Evolutionary conservation across 495 filamentous ascomycete species (phyloP).

Genomic region (Penicillium waksmanii): DNA sequence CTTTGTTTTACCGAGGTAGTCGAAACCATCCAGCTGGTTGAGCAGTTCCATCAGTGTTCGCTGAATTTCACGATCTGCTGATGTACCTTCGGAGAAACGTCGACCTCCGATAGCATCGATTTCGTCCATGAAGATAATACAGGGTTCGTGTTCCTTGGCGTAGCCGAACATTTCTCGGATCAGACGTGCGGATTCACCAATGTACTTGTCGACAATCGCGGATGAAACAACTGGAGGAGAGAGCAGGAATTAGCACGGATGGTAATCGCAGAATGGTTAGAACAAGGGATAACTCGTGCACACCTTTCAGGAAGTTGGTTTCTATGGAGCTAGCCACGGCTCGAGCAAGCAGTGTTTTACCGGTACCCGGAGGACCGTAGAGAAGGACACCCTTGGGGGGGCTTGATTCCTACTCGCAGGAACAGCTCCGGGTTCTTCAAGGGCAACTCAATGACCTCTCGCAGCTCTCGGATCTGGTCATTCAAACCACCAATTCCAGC

Average conservation of each 20-base stretch:
- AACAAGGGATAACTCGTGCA: slow-evolving; percentile 11
- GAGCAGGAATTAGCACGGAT: slow-evolving; percentile 20
- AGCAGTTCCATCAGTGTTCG: slow-evolving; percentile 98
- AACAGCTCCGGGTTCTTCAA: slow-evolving; percentile 99
- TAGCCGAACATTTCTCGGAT: slow-evolving; percentile 99
- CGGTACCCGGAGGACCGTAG: slow-evolving; percentile 97
- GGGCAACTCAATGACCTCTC: slow-evolving; percentile 97
- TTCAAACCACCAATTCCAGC: slow-evolving; percentile 99
- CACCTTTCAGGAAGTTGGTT: slow-evolving; percentile 98
- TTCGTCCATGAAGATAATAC: slow-evolving; percentile 99
- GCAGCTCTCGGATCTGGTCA: slow-evolving; percentile 96
- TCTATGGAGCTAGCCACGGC: slow-evolving; percentile 97
- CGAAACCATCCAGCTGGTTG: slow-evolving; percentile 98
- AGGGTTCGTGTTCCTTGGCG: slow-evolving; percentile 98
- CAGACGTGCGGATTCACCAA: slow-evolving; percentile 94
- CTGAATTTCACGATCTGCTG: slow-evolving; percentile 98
- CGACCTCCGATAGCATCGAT: slow-evolving; percentile 99
- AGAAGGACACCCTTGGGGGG: slow-evolving; percentile 97
- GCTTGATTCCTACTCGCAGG: slow-evolving; percentile 96
- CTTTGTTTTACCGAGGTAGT: slow-evolving; percentile 99
- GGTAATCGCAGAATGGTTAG: too few relatives aligned
- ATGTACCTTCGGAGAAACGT: slow-evolving; percentile 97
- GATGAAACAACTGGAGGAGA: slow-evolving; percentile 83
- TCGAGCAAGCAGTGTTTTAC: slow-evolving; percentile 93
- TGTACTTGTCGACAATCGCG: slow-evolving; percentile 99